Percentiles rank a stretch among this genome's conserved stretches.
phyloP scores from a whole-genome alignment of 768 basidiomycete genomes.

The Mycena amicta region DNA sequence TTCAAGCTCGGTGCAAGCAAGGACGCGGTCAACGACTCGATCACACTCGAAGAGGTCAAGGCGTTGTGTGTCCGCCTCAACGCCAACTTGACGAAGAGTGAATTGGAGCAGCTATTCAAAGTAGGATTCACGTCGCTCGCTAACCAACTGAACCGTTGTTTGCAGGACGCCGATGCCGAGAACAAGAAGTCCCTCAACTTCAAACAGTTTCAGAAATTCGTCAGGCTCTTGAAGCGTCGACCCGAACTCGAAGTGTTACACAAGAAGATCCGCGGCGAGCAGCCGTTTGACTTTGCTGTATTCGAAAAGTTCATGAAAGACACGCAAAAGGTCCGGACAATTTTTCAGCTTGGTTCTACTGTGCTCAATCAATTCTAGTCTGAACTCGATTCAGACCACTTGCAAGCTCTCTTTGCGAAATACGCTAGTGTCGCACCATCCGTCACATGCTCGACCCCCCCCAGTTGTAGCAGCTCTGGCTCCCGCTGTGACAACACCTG shows the following conservation, averaged over 20 bases:
- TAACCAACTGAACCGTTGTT: neutral
- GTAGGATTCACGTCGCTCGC: slow-evolving; percentile 25
- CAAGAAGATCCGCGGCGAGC: slow-evolving; percentile 18
- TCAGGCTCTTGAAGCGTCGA: slow-evolving; percentile 64
- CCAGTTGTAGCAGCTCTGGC: too few species aligned
- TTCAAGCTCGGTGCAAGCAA: slow-evolving; percentile 70
- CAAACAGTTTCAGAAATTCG: slow-evolving; percentile 64
- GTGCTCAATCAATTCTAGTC: slow-evolving; percentile 23
- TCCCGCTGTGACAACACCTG: neutral
- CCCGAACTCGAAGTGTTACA: slow-evolving; percentile 62
- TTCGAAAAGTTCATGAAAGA: slow-evolving; percentile 28
- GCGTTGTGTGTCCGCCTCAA: slow-evolving; percentile 57
- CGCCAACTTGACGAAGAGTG: slow-evolving; percentile 48
- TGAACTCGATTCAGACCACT: slow-evolving; percentile 20
- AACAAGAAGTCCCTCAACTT: slow-evolving; percentile 55
- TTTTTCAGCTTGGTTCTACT: neutral
- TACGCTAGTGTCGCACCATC: slow-evolving; percentile 28
- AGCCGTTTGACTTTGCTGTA: slow-evolving; percentile 19
- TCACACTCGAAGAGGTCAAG: slow-evolving; percentile 58
- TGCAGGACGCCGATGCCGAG: slow-evolving; percentile 51
- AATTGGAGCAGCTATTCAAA: slow-evolving; percentile 49
- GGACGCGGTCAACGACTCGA: slow-evolving; percentile 44
- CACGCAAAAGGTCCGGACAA: slow-evolving; percentile 20
- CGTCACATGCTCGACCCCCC: neutral
- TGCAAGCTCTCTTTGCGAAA: slow-evolving; percentile 25